A percentile compares a stretch with the other conserved stretches of the same genome.
Evolutionary conservation across 495 filamentous ascomycete genomes (phyloP).

Genomic region (Penicillium fimorum): DNA sequence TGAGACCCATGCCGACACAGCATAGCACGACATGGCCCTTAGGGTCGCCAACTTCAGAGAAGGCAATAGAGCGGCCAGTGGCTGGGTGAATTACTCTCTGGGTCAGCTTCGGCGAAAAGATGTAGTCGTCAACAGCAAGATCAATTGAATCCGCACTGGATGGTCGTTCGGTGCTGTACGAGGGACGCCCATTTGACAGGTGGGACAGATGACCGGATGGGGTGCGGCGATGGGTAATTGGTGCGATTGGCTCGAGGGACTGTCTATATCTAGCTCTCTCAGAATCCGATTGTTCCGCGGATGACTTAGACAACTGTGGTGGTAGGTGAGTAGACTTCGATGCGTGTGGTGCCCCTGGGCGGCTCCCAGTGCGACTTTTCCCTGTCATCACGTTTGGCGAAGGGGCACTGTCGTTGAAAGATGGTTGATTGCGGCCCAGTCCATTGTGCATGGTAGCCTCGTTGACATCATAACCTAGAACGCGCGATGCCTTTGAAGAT

Average conservation of each 20-base stretch:
- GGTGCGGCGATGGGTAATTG: constrained; percentile 42
- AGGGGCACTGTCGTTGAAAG: constrained; percentile 62
- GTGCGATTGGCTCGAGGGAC: constrained; percentile 38
- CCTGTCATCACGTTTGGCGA: constrained; percentile 61
- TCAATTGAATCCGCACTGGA: constrained; percentile 84
- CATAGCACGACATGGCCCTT: constrained; percentile 90
- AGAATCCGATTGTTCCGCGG: constrained; percentile 38
- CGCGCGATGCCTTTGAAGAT: constrained; percentile 7
- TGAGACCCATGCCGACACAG: constrained; percentile 97
- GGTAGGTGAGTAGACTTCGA: constrained; percentile 43
- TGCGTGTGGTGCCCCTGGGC: constrained; percentile 44
- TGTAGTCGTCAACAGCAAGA: constrained; percentile 79
- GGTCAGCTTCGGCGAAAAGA: constrained; percentile 77
- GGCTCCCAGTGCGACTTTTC: constrained; percentile 49
- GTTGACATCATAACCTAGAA: constrained; percentile 8
- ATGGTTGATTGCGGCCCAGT: constrained; percentile 15
- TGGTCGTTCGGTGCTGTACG: constrained; percentile 53
- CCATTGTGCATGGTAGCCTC: constrained; percentile 18
- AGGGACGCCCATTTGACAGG: constrained; percentile 29
- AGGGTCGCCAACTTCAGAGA: constrained; percentile 94
- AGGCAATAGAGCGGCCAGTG: constrained; percentile 84
- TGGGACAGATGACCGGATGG: constrained; percentile 38
- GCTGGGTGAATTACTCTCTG: constrained; percentile 83
- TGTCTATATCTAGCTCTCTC: constrained; percentile 38
- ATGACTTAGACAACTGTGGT: constrained; percentile 38